phyloP scores from a whole-genome alignment of 2,329 filamentous ascomycete genomes.

The Aspergillus neoniger region DNA sequence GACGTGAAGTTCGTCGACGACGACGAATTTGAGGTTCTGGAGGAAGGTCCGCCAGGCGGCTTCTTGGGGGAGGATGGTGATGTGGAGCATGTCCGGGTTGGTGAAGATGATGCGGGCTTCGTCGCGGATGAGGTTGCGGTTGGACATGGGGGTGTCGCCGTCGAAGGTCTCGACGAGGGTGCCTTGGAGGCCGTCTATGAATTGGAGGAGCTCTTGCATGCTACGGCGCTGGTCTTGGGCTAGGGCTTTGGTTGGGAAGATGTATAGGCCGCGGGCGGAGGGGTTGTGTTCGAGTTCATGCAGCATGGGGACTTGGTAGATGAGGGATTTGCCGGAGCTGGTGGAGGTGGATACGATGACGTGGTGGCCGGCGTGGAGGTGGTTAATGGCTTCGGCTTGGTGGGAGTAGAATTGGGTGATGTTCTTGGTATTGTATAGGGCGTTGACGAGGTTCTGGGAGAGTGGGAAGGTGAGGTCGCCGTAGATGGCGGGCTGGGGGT shows the following conservation, averaged over 20 bases:
- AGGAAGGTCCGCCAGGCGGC: constrained; percentile 84
- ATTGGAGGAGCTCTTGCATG: constrained; percentile 78
- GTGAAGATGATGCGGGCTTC: constrained; percentile 93
- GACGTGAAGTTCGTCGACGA: constrained; percentile 89
- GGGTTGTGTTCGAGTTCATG: constrained; percentile 78
- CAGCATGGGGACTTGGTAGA: constrained; percentile 92
- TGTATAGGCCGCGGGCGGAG: constrained; percentile 86
- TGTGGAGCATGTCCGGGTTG: constrained; percentile 96
- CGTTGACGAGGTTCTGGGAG: constrained; percentile 92
- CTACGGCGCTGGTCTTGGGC: constrained; percentile 93
- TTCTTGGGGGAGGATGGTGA: constrained; percentile 91
- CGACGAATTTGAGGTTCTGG: constrained; percentile 86
- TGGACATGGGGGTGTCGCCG: constrained; percentile 83
- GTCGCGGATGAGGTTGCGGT: constrained; percentile 78
- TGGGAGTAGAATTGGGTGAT: constrained; percentile 88
- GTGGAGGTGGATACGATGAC: constrained; percentile 95
- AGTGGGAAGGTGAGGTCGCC: constrained; percentile 83
- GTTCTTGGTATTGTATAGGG: constrained; percentile 84
- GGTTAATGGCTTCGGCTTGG: constrained; percentile 91
- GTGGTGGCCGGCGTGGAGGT: constrained; percentile 75
- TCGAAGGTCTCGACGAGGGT: constrained; percentile 90
- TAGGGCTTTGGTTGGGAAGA: constrained; percentile 95
- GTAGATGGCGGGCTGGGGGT: constrained; percentile 77
- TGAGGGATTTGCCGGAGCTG: constrained; percentile 95
- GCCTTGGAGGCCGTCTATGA: constrained; percentile 74